Evolutionary conservation across 305 asterid genomes (phyloP).

Genomic region (Petunia hybrid): DNA sequence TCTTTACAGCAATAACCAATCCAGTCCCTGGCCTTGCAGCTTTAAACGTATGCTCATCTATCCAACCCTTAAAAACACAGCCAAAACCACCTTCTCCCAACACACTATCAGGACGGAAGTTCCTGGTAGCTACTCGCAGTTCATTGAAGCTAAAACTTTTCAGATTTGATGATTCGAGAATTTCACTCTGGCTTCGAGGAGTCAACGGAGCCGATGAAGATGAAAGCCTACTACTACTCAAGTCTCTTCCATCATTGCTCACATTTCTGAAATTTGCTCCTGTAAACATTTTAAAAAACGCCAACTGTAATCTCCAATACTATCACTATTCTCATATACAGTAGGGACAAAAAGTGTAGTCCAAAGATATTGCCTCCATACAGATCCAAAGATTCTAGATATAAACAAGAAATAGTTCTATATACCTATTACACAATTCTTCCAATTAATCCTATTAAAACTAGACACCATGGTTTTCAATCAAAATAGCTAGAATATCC

Average conservation of each 20-base stretch:
- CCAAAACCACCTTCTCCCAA: slow-evolving; percentile 47
- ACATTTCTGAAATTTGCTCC: slow-evolving; percentile 21
- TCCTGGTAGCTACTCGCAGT: slow-evolving; percentile 41
- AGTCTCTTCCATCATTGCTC: slow-evolving; percentile 32
- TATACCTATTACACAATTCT: not conserved
- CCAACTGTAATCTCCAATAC: not conserved
- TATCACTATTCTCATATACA: not conserved
- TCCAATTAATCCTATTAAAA: not conserved
- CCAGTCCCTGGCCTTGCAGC: slow-evolving; percentile 44
- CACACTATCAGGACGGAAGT: slow-evolving; percentile 46
- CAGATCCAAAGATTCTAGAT: not conserved
- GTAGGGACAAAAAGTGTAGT: not conserved
- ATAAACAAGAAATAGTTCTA: not conserved
- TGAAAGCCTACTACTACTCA: slow-evolving; percentile 38
- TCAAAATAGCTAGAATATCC: not conserved
- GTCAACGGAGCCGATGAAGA: slow-evolving; percentile 35
- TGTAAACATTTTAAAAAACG: not conserved
- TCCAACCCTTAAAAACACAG: slow-evolving; percentile 44
- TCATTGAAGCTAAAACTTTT: slow-evolving; percentile 38
- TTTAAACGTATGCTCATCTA: slow-evolving; percentile 38
- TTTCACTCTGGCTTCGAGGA: slow-evolving; percentile 35
- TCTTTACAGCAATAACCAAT: slow-evolving; percentile 41
- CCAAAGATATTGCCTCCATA: not conserved
- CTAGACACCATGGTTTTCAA: not conserved
- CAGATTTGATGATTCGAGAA: slow-evolving; percentile 36